These are phyloP conservation scores for Trichoderma breve DNA, from an alignment of 2,329 filamentous ascomycete species.

Conservation along the genomic window DNA sequence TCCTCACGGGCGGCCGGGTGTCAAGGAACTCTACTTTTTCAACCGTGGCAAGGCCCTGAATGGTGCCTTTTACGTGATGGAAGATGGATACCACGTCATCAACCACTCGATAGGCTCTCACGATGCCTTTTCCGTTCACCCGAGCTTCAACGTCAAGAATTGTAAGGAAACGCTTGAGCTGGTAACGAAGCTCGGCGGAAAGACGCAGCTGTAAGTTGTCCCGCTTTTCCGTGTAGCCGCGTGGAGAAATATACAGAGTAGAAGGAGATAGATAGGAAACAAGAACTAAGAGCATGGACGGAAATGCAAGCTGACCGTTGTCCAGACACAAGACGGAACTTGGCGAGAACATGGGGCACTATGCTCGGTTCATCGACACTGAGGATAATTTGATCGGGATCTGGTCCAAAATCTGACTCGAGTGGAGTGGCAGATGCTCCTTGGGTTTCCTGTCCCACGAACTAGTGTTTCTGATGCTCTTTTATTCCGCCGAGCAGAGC, in stretches of 20 bases:
- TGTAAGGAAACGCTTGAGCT: slow-evolving; percentile 33
- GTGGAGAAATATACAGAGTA: background rate
- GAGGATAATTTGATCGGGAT: slow-evolving; percentile 40
- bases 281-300: background rate
- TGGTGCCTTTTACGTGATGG: slow-evolving; percentile 37
- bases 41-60: slow-evolving; percentile 32
- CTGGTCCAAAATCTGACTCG: slow-evolving; percentile 31
- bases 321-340: slow-evolving; percentile 38
- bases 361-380: slow-evolving; percentile 38
- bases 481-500: background rate
- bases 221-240: background rate
- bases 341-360: slow-evolving; percentile 35
- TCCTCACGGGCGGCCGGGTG: slow-evolving; percentile 24
- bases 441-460: background rate
- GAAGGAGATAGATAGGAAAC: background rate
- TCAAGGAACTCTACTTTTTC: slow-evolving; percentile 37
- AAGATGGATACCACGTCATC: slow-evolving; percentile 30
- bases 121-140: slow-evolving; percentile 31
- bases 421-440: background rate
- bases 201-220: slow-evolving; percentile 35
- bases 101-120: slow-evolving; percentile 28
- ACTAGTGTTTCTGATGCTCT: background rate
- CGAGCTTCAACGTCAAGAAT: slow-evolving; percentile 35
- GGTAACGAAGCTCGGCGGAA: slow-evolving; percentile 34
- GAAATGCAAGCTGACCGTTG: slow-evolving; percentile 8